Conservation (phyloP, 2,329 filamentous ascomycete species). For the Paecilomyces variotii region DNA sequence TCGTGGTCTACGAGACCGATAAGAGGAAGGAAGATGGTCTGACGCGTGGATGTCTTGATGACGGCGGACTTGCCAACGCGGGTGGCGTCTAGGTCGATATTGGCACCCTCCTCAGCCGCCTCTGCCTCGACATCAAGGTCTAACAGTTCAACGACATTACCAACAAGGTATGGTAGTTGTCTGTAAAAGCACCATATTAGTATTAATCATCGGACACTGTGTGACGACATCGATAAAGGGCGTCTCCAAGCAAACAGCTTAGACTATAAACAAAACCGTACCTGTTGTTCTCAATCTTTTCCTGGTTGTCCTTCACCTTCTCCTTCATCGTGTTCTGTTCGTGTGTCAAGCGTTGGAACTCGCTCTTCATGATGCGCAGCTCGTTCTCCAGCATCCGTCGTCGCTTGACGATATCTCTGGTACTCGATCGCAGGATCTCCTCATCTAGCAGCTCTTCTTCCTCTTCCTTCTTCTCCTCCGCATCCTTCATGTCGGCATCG, state of each 20-base stretch:
- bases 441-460: slow-evolving; percentile 82
- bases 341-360: slow-evolving; percentile 85
- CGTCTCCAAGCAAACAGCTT: slow-evolving; percentile 15
- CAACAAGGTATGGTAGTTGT: slow-evolving; percentile 95
- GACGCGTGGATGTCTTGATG: slow-evolving; percentile 97
- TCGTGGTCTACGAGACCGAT: slow-evolving; percentile 96
- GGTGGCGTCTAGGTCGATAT: slow-evolving; percentile 95
- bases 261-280: slow-evolving; percentile 40
- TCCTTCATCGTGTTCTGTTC: slow-evolving; percentile 95
- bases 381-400: slow-evolving; percentile 93
- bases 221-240: slow-evolving; percentile 6
- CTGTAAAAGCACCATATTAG: slow-evolving; percentile 39
- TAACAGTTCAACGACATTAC: slow-evolving; percentile 94
- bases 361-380: slow-evolving; percentile 96
- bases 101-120: slow-evolving; percentile 93
- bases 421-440: slow-evolving; percentile 87
- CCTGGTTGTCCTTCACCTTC: slow-evolving; percentile 98
- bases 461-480: slow-evolving; percentile 55
- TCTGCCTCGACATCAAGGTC: slow-evolving; percentile 95
- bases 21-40: slow-evolving; percentile 96
- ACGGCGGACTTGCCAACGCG: slow-evolving; percentile 96
- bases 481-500: slow-evolving; percentile 89
- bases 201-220: slow-evolving; percentile 6
- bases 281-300: slow-evolving; percentile 99
- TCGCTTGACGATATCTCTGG: slow-evolving; percentile 87